phyloP scores from a whole-genome alignment of 768 basidiomycete species.

The Neoboletus subvelutipes region DNA sequence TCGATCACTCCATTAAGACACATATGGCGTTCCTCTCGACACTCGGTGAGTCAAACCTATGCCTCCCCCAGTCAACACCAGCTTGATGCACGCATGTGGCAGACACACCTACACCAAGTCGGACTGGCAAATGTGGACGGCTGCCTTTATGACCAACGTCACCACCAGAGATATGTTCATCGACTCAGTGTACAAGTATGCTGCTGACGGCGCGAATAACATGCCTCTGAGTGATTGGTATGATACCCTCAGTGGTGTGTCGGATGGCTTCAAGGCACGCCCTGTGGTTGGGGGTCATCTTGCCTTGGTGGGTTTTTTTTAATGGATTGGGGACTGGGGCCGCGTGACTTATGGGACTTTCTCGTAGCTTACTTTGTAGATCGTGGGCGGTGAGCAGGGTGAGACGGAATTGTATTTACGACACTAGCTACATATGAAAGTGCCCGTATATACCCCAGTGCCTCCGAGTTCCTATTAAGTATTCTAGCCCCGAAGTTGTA shows the following conservation, averaged over 20 bases:
- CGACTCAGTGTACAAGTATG: slow-evolving; percentile 48
- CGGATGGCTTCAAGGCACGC: slow-evolving; percentile 20
- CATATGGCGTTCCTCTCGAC: slow-evolving; percentile 23
- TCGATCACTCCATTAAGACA: slow-evolving; percentile 4
- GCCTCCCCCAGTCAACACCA: not conserved
- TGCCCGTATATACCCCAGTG: not conserved
- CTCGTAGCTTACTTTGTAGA: slow-evolving; percentile 14
- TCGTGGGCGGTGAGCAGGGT: too few species aligned
- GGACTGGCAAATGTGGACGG: slow-evolving; percentile 61
- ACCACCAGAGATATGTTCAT: slow-evolving; percentile 51
- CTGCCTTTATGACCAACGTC: slow-evolving; percentile 48
- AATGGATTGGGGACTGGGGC: not conserved
- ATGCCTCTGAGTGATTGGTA: slow-evolving; percentile 29
- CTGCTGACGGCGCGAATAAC: slow-evolving; percentile 45
- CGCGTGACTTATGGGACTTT: not conserved
- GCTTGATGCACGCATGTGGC: not conserved
- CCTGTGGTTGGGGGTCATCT: slow-evolving; percentile 24
- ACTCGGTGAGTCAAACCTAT: slow-evolving; percentile 9
- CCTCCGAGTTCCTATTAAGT: not conserved
- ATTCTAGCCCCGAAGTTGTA: too few species aligned
- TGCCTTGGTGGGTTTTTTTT: slow-evolving; percentile 15
- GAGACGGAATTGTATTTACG: not conserved
- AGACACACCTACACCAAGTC: slow-evolving; percentile 58
- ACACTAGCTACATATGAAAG: not conserved
- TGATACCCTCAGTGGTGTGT: slow-evolving; percentile 18